phyloP scores from a whole-genome alignment of 306 rosid species.

The Ceratonia siliqua region DNA sequence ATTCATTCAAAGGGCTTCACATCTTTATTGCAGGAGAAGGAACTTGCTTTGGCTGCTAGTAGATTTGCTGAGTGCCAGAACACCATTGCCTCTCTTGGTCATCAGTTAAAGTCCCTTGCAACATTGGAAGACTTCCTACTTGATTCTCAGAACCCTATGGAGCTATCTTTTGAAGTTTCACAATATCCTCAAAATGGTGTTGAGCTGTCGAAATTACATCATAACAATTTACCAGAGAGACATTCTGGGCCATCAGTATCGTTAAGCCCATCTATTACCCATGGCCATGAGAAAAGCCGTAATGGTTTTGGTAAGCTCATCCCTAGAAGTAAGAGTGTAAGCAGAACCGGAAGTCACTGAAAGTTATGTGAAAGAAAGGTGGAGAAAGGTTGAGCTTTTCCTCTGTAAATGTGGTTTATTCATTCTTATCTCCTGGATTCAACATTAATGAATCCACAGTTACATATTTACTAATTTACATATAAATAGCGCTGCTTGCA shows the following conservation, averaged over 20 bases:
- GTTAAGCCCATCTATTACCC: conserved; percentile 28
- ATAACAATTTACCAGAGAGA: conserved; percentile 26
- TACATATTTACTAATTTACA: conserved; percentile 39
- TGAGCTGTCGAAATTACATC: conserved; percentile 33
- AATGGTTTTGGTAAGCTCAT: conserved; percentile 44
- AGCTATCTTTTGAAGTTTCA: conserved; percentile 32
- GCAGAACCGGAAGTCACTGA: conserved; percentile 32
- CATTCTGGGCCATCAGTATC: conserved; percentile 36
- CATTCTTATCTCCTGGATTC: conserved; percentile 1
- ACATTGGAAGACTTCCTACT: conserved; percentile 61
- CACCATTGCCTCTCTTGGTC: conserved; percentile 75
- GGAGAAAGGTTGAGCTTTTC: conserved; percentile 25
- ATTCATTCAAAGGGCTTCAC: conserved; percentile 15
- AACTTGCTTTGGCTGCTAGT: conserved; percentile 65
- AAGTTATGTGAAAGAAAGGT: not conserved
- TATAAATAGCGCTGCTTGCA: not conserved
- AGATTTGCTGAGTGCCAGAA: conserved; percentile 77
- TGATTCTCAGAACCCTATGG: conserved; percentile 50
- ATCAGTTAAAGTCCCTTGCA: conserved; percentile 68
- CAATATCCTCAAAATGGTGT: conserved; percentile 16
- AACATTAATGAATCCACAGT: conserved; percentile 21
- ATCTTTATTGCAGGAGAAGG: conserved; percentile 61
- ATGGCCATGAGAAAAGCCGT: conserved; percentile 35
- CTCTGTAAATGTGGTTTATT: conserved; percentile 34
- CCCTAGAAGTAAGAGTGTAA: conserved; percentile 44